Percentiles rank a stretch among this genome's conserved stretches.
phyloP scores from a whole-genome alignment of 192 early-diverging fungal species.

The Kickxella alabastrina region DNA sequence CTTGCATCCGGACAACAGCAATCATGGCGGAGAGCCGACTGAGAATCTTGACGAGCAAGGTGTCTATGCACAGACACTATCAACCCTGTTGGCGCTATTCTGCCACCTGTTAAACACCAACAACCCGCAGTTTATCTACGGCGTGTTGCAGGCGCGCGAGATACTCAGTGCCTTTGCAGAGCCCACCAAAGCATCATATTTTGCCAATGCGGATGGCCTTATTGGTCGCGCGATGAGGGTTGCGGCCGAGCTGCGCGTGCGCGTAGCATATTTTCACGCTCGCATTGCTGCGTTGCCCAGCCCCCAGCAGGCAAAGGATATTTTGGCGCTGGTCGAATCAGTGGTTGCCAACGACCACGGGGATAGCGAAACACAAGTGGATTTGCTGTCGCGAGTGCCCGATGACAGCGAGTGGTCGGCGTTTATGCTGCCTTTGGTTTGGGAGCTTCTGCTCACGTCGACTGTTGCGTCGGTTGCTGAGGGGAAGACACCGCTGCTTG shows the following conservation, averaged over 20 bases:
- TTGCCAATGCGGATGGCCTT: not conserved
- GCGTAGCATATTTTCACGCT: conserved; percentile 49
- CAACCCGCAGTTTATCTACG: conserved; percentile 48
- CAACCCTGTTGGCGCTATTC: conserved; percentile 29
- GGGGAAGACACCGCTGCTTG: conserved; percentile 7
- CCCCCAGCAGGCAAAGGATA: conserved; percentile 28
- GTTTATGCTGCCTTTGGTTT: conserved; percentile 47
- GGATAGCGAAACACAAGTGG: conserved; percentile 4
- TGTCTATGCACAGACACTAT: conserved; percentile 35
- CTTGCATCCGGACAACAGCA: too few species aligned
- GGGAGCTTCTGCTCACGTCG: conserved; percentile 41
- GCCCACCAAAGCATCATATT: too few species aligned
- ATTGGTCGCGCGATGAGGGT: conserved; percentile 9
- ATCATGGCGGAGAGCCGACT: not conserved
- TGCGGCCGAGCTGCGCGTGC: conserved; percentile 35
- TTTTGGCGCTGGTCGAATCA: conserved; percentile 24
- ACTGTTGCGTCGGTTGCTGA: conserved; percentile 21
- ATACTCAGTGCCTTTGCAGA: conserved; percentile 24
- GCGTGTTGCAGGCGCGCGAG: conserved; percentile 38
- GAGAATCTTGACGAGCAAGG: conserved; percentile 16
- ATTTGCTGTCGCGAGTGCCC: not conserved
- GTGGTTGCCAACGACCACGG: conserved; percentile 16
- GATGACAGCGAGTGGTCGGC: conserved; percentile 14
- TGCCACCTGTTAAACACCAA: conserved; percentile 31
- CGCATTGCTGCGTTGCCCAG: conserved; percentile 27